These are phyloP conservation scores for Mucor mucedo DNA, from an alignment of 371 early-diverging fungal species.

Conservation along the genomic window DNA sequence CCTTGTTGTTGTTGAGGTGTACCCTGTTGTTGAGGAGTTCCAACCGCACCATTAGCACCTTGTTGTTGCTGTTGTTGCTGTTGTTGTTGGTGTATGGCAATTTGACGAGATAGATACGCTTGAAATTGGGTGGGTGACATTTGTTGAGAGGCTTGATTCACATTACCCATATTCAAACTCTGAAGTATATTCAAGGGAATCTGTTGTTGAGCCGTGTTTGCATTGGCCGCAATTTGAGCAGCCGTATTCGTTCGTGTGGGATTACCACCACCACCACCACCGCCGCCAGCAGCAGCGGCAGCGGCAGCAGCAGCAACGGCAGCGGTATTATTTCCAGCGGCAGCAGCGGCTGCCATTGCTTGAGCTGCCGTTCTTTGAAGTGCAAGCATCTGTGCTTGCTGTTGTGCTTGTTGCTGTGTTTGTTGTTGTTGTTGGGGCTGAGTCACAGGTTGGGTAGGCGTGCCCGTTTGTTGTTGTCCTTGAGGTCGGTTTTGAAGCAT, in stretches of 20 bases:
- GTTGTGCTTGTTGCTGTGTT: slow-evolving; percentile 19
- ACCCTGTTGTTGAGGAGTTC: slow-evolving; percentile 1
- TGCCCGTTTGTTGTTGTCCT: slow-evolving; percentile 20
- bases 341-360: slow-evolving; percentile 33
- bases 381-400: slow-evolving; percentile 33
- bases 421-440: slow-evolving; percentile 26
- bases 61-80: background rate
- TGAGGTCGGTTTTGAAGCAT: slow-evolving; percentile 35
- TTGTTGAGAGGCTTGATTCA: slow-evolving; percentile 21
- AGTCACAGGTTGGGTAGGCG: slow-evolving; percentile 16
- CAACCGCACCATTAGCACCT: background rate
- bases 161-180: slow-evolving; percentile 27
- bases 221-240: slow-evolving; percentile 1
- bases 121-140: slow-evolving; percentile 44
- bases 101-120: slow-evolving; percentile 35
- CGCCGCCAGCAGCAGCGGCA: slow-evolving; percentile 9
- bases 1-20: background rate
- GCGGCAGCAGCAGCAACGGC: background rate
- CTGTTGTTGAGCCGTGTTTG: slow-evolving; percentile 17
- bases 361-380: slow-evolving; percentile 38
- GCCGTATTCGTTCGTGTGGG: background rate
- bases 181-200: slow-evolving; percentile 37
- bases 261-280: background rate
- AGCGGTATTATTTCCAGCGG: slow-evolving; percentile 22
- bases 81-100: slow-evolving; percentile 25